Evolutionary conservation across 352 stramenopile species (phyloP), one percentile per base, ranked within the genome.

Genomic region (Globisporangium iwayamae): DNA sequence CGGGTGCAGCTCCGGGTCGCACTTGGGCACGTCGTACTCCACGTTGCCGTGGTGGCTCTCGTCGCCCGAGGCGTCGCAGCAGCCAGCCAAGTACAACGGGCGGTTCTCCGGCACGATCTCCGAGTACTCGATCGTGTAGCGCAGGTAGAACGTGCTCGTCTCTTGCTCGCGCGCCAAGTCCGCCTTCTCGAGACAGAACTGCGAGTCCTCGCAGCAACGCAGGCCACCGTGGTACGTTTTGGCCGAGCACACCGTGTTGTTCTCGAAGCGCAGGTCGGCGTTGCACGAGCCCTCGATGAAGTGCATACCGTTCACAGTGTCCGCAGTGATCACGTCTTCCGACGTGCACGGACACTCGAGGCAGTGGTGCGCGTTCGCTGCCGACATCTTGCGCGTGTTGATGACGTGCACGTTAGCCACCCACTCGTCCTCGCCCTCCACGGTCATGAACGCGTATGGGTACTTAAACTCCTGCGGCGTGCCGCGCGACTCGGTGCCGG

Each of bases 391-490:
- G 52, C 85, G 81, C 34, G 83, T 94, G 75, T 94, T 92, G 72
- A 94, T 88, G 38, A 94, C 73, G 67, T 94, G 85, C 16, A 92
- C 81, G 67, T 92, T 94, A 10, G 83, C 81, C 32, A 90, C 52
- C 85, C 83, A 94, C 62, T 92, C 85, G 65, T 92, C 79, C 56
- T 94, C 83, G 13, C 80, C 83, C 9, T 79, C 76, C 9, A 90
- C 74, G 43, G 85, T 94, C 67, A 91, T 75, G 69, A 92, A 94
- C 34, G 81, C 85, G 62, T 91, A 94, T 28, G 85, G 85, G 57
- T 84, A 87, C 65, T 85, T 74, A 52, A 92, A 92, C 68, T 91
- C 69, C 67, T 94, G 85, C 28, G 85, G 85, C 9, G 85, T 94
- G 54, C 82, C 85, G 32, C 85, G 83, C 60, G 72, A 87, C 70